Conservation (phyloP, 805 yeast genomes). For the Candida boidinii region DNA sequence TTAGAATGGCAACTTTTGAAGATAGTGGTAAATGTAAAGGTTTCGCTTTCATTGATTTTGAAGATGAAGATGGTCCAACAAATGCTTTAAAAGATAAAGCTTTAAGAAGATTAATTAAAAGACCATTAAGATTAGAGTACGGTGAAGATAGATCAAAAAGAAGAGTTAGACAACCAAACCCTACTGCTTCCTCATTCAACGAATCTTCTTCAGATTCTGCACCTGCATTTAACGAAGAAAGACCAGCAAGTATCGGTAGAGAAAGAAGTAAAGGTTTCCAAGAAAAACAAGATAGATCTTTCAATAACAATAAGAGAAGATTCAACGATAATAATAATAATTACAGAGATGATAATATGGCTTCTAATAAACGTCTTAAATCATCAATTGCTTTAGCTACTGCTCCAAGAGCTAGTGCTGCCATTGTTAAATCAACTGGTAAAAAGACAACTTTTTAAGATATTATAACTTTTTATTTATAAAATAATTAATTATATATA, state of each 20-base stretch:
- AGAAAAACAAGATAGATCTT: slow-evolving; percentile 16
- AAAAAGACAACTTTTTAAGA: slow-evolving; percentile 70
- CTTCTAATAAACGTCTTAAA: slow-evolving; percentile 40
- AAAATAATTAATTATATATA: neutral
- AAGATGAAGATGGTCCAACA: slow-evolving; percentile 72
- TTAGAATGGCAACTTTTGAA: slow-evolving; percentile 97
- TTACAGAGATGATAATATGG: slow-evolving; percentile 15
- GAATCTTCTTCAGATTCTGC: neutral
- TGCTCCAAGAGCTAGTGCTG: slow-evolving; percentile 85
- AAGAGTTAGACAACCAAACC: slow-evolving; percentile 12
- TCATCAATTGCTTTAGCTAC: slow-evolving; percentile 82
- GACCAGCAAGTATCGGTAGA: slow-evolving; percentile 5
- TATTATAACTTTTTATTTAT: neutral
- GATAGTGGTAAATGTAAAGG: slow-evolving; percentile 97
- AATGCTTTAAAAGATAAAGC: slow-evolving; percentile 68
- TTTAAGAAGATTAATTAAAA: slow-evolving; percentile 57
- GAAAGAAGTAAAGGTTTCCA: slow-evolving; percentile 18
- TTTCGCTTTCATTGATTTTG: slow-evolving; percentile 86
- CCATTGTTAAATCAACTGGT: slow-evolving; percentile 86
- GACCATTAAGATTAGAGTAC: slow-evolving; percentile 77
- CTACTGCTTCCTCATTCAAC: neutral
- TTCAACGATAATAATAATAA: slow-evolving; percentile 4
- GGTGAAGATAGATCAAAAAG: slow-evolving; percentile 83
- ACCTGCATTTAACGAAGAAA: neutral
- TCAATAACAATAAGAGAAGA: slow-evolving; percentile 2